These are phyloP conservation scores for Pseudonitzschia multistriata DNA, from an alignment of 108 stramenopile genomes.

Conservation along the genomic window DNA sequence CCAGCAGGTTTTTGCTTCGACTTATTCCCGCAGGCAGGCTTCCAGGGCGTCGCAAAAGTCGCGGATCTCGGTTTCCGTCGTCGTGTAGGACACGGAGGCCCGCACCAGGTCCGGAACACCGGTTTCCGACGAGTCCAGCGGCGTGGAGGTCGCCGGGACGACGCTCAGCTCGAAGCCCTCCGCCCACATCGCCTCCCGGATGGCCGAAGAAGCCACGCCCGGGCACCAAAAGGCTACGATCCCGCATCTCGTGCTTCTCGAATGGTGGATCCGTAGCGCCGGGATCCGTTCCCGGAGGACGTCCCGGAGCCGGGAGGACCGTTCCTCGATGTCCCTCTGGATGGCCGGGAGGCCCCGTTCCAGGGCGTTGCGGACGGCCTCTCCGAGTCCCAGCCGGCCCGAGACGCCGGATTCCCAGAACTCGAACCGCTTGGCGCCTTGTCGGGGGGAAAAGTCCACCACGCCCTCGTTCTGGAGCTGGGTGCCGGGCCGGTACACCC, in stretches of 20 bases:
- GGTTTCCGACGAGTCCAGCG: constrained; percentile 52
- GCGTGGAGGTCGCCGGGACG: constrained; percentile 66
- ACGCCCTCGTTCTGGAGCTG: constrained; percentile 27
- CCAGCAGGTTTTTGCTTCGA: neutral
- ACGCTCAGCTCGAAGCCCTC: constrained; percentile 51
- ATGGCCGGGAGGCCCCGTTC: constrained; percentile 45
- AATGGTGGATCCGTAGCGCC: constrained; percentile 33
- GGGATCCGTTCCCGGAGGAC: constrained; percentile 25
- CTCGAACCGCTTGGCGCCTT: constrained; percentile 67
- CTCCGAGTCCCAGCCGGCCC: constrained; percentile 63
- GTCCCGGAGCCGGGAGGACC: constrained; percentile 29
- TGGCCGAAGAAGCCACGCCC: constrained; percentile 19
- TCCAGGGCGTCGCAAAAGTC: constrained; percentile 31
- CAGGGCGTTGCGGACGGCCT: constrained; percentile 51
- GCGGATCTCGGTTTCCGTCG: constrained; percentile 49
- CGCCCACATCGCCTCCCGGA: constrained; percentile 19
- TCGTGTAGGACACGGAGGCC: constrained; percentile 62
- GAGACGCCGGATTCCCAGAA: constrained; percentile 77
- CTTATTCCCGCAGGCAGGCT: neutral
- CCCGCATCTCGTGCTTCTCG: constrained; percentile 41
- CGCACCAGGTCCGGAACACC: constrained; percentile 44
- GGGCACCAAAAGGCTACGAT: constrained; percentile 48
- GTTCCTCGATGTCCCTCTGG: constrained; percentile 13
- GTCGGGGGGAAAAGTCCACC: constrained; percentile 33
- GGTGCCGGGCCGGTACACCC: constrained; percentile 21